Evolutionary conservation across 331 rosid species (phyloP), one percentile per base, ranked within the genome.

Genomic region (Acacia pycnantha): DNA sequence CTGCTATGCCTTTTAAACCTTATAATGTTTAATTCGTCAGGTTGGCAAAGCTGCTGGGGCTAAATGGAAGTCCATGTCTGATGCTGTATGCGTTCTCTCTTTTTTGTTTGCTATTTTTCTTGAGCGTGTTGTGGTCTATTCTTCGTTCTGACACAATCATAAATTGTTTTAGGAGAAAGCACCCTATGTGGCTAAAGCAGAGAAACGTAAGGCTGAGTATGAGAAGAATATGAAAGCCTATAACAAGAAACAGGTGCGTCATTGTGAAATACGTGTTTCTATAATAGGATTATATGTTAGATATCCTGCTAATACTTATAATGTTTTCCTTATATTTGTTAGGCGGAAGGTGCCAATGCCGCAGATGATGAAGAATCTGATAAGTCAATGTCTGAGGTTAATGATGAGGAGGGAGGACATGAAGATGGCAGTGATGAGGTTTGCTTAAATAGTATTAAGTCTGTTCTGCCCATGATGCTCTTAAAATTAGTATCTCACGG

Each of bases 21-120:
- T 12, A 14, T 18, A 15, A 70, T 47, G 71, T 5, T 24, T 59
- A 18, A 41, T 24, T 44, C 59, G 27, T 78, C 31, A 91, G 94
- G 92, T 91, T 82, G 92, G 92, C 19, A 87, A 89, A 74, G 94
- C 92, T 83, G 94, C 94, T 73, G 92, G 92, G 6, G 91, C 88
- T 2, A 91, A 91, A 81, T 91, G 94, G 94, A 89, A 91, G 87
- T 79, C 91, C 2, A 44, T 91, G 91, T 62, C 92, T 44, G 92
- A 82, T 2, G 84, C 92, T 81, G 94, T 91, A 87, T 54, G 94
- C 73, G 58, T 54, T 14, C 64, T 24, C 64, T 24, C 15, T 48
- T 11, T 41, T 22, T 43, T 14, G 37, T 7, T 15, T 8, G 3
- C n/a, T n/a, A 22, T 33, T 7, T 21, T 29, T 3, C 18, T 40